Evolutionary conservation across 169 alveolate genomes (phyloP).

Genomic region (Condylostoma magnum): DNA sequence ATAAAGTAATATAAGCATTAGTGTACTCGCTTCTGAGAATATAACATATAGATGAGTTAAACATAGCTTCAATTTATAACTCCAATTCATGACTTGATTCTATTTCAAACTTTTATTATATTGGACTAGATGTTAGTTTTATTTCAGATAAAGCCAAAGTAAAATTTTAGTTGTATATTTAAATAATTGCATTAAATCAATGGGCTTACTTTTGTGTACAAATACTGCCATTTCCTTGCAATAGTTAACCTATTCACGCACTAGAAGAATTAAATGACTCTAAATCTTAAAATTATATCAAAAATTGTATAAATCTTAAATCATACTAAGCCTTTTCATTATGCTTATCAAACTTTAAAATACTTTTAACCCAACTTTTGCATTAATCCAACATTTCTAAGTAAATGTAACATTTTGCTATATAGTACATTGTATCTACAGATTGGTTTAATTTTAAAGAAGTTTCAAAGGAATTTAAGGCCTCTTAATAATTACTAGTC

Average conservation of each 20-base stretch:
- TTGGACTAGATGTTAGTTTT: neutral
- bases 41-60: neutral
- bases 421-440: neutral
- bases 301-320: neutral
- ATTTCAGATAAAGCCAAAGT: neutral
- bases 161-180: neutral
- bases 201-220: neutral
- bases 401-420: neutral
- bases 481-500: neutral
- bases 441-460: neutral
- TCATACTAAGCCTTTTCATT: neutral
- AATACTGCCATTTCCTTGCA: neutral
- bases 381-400: neutral
- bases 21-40: neutral
- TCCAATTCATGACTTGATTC: neutral
- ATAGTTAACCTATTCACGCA: neutral
- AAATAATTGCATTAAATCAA: neutral
- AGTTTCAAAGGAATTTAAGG: neutral
- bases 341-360: neutral
- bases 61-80: constrained; percentile 8
- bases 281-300: neutral
- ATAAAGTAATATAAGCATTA: no score
- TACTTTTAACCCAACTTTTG: neutral
- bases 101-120: neutral
- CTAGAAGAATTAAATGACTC: neutral